phyloP scores from a whole-genome alignment of 176 grass and related monocot genomes.

The Tillandsia leiboldiana region DNA sequence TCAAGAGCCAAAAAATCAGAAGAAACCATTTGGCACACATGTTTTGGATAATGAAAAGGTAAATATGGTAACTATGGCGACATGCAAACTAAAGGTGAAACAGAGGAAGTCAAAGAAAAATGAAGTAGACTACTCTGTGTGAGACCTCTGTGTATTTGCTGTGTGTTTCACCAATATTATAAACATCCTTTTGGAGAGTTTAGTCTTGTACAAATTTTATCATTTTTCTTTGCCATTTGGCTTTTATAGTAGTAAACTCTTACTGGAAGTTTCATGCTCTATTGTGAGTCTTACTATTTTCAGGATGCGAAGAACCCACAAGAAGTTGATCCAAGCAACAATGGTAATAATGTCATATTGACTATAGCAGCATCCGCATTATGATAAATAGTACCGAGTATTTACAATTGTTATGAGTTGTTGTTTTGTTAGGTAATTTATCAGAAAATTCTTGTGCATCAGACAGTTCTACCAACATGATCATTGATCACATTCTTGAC shows the following conservation, averaged over 20 bases:
- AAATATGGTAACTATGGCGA: neutral
- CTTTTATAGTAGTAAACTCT: neutral
- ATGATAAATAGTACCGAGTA: neutral
- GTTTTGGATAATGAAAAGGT: neutral
- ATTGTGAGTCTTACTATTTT: neutral
- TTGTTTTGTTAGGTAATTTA: neutral
- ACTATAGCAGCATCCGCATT: neutral
- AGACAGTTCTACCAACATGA: slow-evolving; percentile 8
- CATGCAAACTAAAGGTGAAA: neutral
- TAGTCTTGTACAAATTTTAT: no score
- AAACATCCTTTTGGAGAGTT: no score
- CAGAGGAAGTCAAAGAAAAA: neutral
- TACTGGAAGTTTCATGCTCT: neutral
- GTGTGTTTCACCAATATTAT: no score
- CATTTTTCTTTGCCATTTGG: no score
- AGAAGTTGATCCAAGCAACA: neutral
- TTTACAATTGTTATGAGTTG: no score
- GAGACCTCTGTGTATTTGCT: no score
- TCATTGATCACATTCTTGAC: slow-evolving; percentile 49
- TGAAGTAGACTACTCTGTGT: neutral
- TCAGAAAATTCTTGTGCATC: neutral
- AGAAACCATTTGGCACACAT: neutral
- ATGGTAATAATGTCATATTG: neutral
- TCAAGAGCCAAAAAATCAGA: neutral
- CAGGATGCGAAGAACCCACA: neutral